Evolutionary conservation across 2,329 filamentous ascomycete species (phyloP).

Genomic region (Colletotrichum shisoi): DNA sequence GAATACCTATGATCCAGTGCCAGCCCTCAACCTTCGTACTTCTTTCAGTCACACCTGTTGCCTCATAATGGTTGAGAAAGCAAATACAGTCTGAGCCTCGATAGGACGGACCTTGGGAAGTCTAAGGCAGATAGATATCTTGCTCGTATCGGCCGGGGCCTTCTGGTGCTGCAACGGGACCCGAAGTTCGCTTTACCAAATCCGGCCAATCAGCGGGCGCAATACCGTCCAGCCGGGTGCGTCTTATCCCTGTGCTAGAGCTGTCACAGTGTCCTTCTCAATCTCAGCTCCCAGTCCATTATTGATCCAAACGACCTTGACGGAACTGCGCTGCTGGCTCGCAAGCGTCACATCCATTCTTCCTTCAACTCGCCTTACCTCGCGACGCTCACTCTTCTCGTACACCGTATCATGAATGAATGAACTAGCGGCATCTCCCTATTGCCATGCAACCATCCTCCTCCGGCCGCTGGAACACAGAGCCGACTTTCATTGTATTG

Average conservation of each 20-base stretch:
- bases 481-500: background rate
- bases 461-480: background rate
- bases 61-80: background rate
- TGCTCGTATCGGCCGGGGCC: conserved; percentile 16
- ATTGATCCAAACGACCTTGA: conserved; percentile 25
- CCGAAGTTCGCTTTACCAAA: background rate
- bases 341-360: conserved; percentile 2
- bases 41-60: background rate
- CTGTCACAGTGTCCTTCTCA: conserved; percentile 35
- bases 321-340: conserved; percentile 23
- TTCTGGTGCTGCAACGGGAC: conserved; percentile 13
- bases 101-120: background rate
- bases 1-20: background rate
- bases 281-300: conserved; percentile 12
- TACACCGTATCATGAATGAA: conserved; percentile 28
- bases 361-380: conserved; percentile 13
- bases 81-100: background rate
- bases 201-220: conserved; percentile 27
- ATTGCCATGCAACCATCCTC: conserved; percentile 9
- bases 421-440: conserved; percentile 1
- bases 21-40: background rate
- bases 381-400: background rate
- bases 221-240: conserved; percentile 12
- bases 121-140: conserved; percentile 8
- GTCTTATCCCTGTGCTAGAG: conserved; percentile 28